Conservation (phyloP, 2,329 filamentous ascomycete species). For the Furcasterigmium furcatum region DNA sequence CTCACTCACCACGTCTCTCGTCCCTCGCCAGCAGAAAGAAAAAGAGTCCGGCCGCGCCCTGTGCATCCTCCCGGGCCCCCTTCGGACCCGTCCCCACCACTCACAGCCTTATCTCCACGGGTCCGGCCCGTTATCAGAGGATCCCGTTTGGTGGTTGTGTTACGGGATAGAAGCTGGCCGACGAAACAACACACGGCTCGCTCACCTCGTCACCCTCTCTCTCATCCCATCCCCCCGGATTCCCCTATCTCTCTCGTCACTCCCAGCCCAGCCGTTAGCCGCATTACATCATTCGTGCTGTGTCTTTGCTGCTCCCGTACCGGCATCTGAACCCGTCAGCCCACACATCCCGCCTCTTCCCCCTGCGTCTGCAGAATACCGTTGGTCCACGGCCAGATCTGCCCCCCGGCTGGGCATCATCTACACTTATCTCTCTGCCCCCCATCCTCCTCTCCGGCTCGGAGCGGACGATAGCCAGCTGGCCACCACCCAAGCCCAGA, state of each 20-base stretch:
- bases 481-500: neutral
- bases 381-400: too few relatives aligned
- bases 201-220: neutral
- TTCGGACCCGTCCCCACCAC: neutral
- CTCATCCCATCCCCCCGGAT: neutral
- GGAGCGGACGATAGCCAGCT: conserved; percentile 3
- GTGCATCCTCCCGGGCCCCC: neutral
- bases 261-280: neutral
- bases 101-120: conserved; percentile 5
- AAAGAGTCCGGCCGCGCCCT: conserved; percentile 3
- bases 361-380: neutral
- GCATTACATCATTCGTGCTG: conserved; percentile 2
- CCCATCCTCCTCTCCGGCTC: neutral
- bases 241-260: conserved; percentile 3
- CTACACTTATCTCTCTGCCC: neutral
- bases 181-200: neutral
- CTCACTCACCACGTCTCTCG: neutral
- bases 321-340: neutral
- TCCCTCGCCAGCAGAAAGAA: neutral
- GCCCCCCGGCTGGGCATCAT: too few relatives aligned
- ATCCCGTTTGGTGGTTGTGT: conserved; percentile 3
- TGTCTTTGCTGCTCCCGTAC: neutral
- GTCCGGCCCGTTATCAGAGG: neutral
- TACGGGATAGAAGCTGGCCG: conserved; percentile 4
- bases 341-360: neutral